A percentile compares a stretch with the other conserved stretches of the same genome.
These are phyloP conservation scores for Amaranthus cruentus DNA, from an alignment of 148 eudicot species.

Conservation along the genomic window DNA sequence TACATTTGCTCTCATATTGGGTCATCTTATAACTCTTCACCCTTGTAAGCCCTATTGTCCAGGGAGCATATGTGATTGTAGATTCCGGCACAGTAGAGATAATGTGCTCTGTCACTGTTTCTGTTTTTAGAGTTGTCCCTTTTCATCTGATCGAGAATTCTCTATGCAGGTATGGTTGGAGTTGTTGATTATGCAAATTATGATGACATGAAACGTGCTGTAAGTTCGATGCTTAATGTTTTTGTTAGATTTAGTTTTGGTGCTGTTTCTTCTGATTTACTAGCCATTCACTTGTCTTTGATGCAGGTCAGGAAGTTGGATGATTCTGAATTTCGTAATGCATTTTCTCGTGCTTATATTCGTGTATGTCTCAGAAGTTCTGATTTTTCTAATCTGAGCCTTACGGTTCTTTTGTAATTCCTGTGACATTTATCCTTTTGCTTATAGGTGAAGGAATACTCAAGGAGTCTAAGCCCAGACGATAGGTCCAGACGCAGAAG, in stretches of 20 bases:
- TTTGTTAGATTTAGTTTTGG: not conserved
- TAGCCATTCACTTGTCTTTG: not conserved
- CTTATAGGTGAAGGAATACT: constrained; percentile 55
- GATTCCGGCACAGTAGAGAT: not conserved
- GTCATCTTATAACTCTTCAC: not conserved
- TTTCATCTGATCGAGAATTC: constrained; percentile 1
- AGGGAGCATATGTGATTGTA: not conserved
- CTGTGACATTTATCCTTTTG: not conserved
- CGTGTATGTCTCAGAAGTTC: constrained; percentile 38
- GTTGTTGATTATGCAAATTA: constrained; percentile 73
- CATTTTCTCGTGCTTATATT: constrained; percentile 52
- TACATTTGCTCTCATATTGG: not conserved
- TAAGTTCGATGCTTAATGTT: constrained; percentile 30
- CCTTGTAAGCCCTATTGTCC: not conserved
- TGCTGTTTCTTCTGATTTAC: not conserved
- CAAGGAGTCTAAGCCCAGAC: constrained; percentile 64
- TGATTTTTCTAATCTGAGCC: not conserved
- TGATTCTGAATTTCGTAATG: constrained; percentile 72
- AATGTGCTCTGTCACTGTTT: not conserved
- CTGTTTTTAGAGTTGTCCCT: not conserved
- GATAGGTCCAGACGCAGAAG: constrained; percentile 64
- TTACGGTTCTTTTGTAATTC: not conserved
- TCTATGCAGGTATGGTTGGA: constrained; percentile 57
- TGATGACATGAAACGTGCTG: constrained; percentile 87
- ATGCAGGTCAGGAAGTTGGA: constrained; percentile 79